phyloP scores from a whole-genome alignment of 257 asterid genomes.

The Solanum pimpinellifolium region DNA sequence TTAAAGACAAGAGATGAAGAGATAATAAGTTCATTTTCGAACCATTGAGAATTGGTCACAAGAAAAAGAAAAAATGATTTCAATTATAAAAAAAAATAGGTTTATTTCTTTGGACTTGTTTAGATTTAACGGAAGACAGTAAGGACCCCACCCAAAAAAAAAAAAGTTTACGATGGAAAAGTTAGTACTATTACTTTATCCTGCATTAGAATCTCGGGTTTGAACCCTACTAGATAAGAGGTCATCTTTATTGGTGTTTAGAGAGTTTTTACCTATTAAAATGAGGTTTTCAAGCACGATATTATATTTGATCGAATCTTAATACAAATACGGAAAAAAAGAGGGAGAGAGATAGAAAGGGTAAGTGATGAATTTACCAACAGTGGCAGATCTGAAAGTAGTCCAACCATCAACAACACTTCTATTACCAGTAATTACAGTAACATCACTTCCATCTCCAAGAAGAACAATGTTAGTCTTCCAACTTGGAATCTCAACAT shows the following conservation, averaged over 20 bases:
- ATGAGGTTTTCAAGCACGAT: neutral
- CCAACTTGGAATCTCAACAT: conserved; percentile 73
- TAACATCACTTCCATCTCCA: conserved; percentile 69
- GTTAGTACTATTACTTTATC: neutral
- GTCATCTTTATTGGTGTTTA: neutral
- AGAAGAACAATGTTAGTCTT: conserved; percentile 64
- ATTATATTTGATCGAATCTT: neutral
- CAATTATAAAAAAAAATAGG: neutral
- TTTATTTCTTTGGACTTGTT: neutral
- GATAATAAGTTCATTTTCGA: neutral
- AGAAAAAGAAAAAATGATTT: neutral
- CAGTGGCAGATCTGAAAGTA: conserved; percentile 85
- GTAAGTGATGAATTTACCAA: conserved; percentile 33
- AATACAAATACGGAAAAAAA: neutral
- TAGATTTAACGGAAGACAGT: neutral
- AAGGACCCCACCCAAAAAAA: neutral
- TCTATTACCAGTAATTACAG: conserved; percentile 47
- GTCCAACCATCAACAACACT: conserved; percentile 80
- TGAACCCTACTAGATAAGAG: neutral
- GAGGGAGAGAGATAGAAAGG: neutral
- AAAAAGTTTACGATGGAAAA: neutral
- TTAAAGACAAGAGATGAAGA: neutral
- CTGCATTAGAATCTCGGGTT: neutral
- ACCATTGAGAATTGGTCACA: neutral
- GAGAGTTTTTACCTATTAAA: neutral